Conservation (phyloP, 345 rosid genomes). For the Eucalyptus sp. region DNA sequence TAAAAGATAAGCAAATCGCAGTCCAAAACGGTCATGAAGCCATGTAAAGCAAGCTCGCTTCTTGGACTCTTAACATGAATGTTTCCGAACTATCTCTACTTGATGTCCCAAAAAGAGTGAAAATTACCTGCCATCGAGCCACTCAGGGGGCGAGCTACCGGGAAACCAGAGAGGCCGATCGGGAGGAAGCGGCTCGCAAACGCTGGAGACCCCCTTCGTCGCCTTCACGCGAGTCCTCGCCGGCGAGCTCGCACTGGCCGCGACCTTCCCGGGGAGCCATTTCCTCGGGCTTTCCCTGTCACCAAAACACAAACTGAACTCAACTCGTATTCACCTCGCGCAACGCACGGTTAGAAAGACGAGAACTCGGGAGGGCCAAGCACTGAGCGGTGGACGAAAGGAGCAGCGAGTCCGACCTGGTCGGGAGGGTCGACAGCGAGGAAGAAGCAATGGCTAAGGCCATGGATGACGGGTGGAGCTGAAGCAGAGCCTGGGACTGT, state of each 20-base stretch:
- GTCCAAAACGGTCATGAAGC: not conserved
- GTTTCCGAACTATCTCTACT: not conserved
- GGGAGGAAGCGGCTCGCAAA: slow-evolving; percentile 90
- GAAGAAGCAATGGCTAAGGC: slow-evolving; percentile 20
- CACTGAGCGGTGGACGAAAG: not conserved
- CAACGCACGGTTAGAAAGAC: not conserved
- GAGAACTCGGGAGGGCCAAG: not conserved
- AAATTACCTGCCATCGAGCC: slow-evolving; percentile 88
- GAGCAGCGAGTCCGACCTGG: slow-evolving; percentile 1
- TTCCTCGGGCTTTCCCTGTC: not conserved
- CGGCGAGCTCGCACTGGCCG: not conserved
- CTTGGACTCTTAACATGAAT: not conserved
- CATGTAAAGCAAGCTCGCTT: not conserved
- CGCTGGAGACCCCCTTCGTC: slow-evolving; percentile 71
- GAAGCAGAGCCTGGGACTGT: not conserved
- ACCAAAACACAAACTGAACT: not conserved
- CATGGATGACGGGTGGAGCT: slow-evolving; percentile 11
- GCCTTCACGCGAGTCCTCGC: slow-evolving; percentile 21
- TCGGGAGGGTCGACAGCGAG: slow-evolving; percentile 8
- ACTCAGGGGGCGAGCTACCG: slow-evolving; percentile 69
- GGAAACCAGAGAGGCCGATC: slow-evolving; percentile 97
- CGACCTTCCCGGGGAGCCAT: not conserved
- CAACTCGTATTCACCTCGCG: not conserved
- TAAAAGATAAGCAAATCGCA: not conserved
- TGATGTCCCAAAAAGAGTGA: not conserved